Conservation (phyloP, 441 rosid genomes). For the Croton laevigatus region DNA sequence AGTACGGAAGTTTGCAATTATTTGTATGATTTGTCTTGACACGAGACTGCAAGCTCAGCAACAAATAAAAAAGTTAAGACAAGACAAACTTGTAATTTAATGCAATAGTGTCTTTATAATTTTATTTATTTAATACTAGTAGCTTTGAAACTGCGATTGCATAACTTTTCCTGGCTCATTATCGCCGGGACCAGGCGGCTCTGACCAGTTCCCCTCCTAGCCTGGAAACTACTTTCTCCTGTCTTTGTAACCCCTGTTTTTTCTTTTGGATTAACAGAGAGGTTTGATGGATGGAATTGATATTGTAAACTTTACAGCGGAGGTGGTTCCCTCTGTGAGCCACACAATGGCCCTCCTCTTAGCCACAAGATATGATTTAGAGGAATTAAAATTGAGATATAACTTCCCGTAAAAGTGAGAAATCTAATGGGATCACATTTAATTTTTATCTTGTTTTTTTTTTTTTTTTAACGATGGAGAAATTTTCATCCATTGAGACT, state of each 20-base stretch:
- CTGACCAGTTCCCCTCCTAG: background rate
- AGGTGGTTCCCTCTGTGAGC: no score
- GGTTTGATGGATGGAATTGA: no score
- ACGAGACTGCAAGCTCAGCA: constrained; percentile 2
- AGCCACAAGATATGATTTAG: no score
- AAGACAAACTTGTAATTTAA: background rate
- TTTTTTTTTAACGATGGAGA: no score
- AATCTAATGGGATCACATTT: no score
- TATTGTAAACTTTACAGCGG: no score
- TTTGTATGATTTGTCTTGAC: background rate
- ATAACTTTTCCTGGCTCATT: background rate
- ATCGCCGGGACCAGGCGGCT: constrained; percentile 10
- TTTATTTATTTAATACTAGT: background rate
- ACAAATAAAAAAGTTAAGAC: background rate
- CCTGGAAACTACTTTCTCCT: background rate
- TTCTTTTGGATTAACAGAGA: background rate
- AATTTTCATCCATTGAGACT: no score
- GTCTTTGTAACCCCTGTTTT: background rate
- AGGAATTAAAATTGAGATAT: no score
- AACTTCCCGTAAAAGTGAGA: no score
- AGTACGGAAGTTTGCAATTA: no score
- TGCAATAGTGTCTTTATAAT: background rate
- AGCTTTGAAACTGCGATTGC: background rate
- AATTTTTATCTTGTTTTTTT: no score
- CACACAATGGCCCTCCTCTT: no score